Base-by-base conservation (phyloP, 2,329 filamentous ascomycete genomes). In the Colletotrichum truncatum region DNA sequence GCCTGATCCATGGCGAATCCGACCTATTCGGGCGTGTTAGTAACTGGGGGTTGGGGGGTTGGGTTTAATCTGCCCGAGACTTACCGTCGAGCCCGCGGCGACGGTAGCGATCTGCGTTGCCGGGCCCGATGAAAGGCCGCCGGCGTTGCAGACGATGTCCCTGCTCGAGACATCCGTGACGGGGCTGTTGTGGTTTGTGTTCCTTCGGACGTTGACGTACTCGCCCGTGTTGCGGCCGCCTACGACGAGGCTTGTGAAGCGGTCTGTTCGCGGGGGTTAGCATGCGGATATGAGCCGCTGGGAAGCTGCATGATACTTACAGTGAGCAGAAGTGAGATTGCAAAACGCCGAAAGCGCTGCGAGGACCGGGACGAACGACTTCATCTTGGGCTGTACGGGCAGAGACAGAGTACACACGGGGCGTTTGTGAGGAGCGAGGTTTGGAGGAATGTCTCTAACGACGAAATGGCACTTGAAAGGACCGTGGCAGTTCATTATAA, bases 71-170 rank as follows among this genome's bases (percentile, higher is more conserved):
- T 6, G n/a, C 36, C 10, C 18, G 23, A 18, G 14, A 34, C 43
- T 63, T 28, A 66, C 63, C 7, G 38, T 61, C n/a, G 63, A 57
- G 16, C 64, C 64, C 3, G 64, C 64, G 10, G 53, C 25, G 18
- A 67, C 64, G n/a, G 60, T 59, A 48, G 64, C 64, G 9, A 55
- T 39, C 30, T 57, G 26, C 14, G 64, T 64, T 6, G 38, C 34
- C 9, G 59, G 8, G 16, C 60, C 64, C 6, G 63, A 63, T 11
- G 64, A 52, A 8, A 67, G 60, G 9, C 79, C 74, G 34, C 78
- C 77, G 23, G 74, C 77, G 66, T 85, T 85, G 71, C 84, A 86
- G 45, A 80, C 76, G 14, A 85, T 75, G 67, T 80, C 79, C 36
- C 71, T 76, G 14, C 78, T 76, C 12, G 72, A 70, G 16, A 84